Percentiles rank a stretch among this genome's conserved stretches.
These are phyloP conservation scores for Ormosia emarginata DNA, from an alignment of 306 rosid species.

Conservation along the genomic window DNA sequence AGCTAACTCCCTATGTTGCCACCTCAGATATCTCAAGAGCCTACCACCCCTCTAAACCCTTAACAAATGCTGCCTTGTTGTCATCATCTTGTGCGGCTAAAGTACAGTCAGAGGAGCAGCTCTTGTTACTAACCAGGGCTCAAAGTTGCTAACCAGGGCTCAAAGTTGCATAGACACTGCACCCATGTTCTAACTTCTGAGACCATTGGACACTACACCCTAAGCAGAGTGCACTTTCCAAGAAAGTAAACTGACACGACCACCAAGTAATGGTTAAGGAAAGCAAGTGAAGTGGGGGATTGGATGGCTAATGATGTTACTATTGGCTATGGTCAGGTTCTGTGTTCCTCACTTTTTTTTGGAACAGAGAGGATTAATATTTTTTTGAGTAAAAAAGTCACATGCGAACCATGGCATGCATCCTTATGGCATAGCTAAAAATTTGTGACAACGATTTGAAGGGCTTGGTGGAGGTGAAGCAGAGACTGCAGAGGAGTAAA, in stretches of 20 bases:
- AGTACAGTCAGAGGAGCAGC: constrained; percentile 84
- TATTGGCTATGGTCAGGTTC: background rate
- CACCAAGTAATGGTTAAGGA: background rate
- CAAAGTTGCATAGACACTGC: constrained; percentile 31
- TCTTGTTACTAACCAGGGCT: constrained; percentile 41
- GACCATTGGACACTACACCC: background rate
- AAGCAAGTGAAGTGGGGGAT: background rate
- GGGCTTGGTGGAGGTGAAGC: too few species aligned
- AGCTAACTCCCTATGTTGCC: background rate
- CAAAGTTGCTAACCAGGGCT: constrained; percentile 41
- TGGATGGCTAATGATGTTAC: background rate
- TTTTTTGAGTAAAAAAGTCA: background rate
- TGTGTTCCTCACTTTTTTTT: constrained; percentile 12
- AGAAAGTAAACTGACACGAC: background rate
- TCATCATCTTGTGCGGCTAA: constrained; percentile 43
- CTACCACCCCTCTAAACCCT: constrained; percentile 21
- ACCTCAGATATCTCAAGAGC: background rate
- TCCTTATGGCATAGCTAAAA: background rate
- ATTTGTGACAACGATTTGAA: background rate
- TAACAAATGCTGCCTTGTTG: constrained; percentile 10
- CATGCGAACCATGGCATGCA: background rate
- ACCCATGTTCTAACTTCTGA: background rate
- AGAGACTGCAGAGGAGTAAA: too few species aligned
- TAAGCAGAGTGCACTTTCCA: background rate
- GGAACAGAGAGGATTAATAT: background rate